These are phyloP conservation scores for Simplicillium sp. DNA, from an alignment of 2,329 filamentous ascomycete species.

Conservation along the genomic window DNA sequence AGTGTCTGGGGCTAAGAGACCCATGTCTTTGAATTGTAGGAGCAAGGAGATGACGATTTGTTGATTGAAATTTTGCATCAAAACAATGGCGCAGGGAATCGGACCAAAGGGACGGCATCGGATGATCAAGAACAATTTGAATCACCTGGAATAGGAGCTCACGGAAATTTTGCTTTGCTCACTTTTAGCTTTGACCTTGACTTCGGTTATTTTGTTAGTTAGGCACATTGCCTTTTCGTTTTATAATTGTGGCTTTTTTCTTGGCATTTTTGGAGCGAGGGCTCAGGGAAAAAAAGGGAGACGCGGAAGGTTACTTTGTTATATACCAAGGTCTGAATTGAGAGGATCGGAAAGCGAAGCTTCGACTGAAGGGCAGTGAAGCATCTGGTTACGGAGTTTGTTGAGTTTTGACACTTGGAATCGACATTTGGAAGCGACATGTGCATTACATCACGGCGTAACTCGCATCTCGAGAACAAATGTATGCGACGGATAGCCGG, in stretches of 20 bases:
- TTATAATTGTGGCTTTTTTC: not conserved
- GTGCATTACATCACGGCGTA: not conserved
- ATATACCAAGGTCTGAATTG: not conserved
- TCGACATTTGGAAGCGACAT: not conserved
- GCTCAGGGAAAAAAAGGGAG: not conserved
- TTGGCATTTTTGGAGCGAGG: not conserved
- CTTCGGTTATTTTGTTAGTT: too few species aligned
- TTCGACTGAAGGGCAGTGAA: not conserved
- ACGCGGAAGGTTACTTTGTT: not conserved
- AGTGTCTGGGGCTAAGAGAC: slow-evolving; percentile 80
- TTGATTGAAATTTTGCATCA: not conserved
- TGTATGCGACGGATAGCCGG: too few species aligned
- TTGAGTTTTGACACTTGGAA: not conserved
- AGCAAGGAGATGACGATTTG: not conserved
- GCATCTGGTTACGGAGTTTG: not conserved
- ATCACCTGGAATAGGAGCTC: too few species aligned
- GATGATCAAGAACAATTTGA: not conserved
- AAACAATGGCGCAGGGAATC: not conserved
- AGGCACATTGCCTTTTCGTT: not conserved
- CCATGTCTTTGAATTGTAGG: not conserved
- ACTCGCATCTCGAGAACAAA: not conserved
- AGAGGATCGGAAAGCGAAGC: too few species aligned
- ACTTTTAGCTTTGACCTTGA: too few species aligned
- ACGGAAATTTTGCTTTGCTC: not conserved
- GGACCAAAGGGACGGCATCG: not conserved